These are phyloP conservation scores for Moesziomyces globuligerus DNA, from an alignment of 1,284 basidiomycete genomes.

Conservation along the genomic window DNA sequence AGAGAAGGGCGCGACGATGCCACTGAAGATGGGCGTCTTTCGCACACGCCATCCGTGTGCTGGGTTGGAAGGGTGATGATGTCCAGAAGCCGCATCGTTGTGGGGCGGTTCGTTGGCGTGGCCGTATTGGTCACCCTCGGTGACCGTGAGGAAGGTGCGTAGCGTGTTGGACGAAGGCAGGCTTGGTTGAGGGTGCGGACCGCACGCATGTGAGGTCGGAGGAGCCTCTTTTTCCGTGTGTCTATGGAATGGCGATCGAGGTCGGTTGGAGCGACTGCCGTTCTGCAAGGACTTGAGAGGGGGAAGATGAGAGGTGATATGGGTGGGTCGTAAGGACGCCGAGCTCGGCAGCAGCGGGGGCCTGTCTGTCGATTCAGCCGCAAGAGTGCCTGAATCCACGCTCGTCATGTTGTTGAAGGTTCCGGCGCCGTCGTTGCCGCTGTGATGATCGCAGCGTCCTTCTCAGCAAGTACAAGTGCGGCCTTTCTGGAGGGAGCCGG, in stretches of 20 bases:
- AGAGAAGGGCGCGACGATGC: conserved; percentile 78
- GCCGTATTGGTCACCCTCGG: conserved; percentile 1
- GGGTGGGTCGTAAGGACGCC: conserved; percentile 15
- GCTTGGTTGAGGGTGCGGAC: neutral
- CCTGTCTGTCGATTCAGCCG: neutral
- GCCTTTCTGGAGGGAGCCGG: neutral
- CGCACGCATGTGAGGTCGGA: neutral
- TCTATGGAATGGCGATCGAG: conserved; percentile 10
- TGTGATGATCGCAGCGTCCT: too few relatives aligned
- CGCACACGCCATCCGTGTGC: conserved; percentile 29
- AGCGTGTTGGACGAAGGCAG: conserved; percentile 13
- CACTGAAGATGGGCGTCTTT: conserved; percentile 69
- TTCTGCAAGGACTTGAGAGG: conserved; percentile 12
- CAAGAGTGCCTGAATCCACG: too few relatives aligned
- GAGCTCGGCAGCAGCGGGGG: conserved; percentile 18
- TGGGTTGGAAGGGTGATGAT: neutral
- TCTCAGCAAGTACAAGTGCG: too few relatives aligned
- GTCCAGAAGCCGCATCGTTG: neutral
- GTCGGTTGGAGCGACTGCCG: neutral
- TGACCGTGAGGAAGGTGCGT: conserved; percentile 28
- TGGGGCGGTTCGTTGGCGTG: neutral
- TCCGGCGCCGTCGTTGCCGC: neutral
- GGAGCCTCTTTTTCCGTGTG: neutral
- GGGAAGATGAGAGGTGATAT: conserved; percentile 23
- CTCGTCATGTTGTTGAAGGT: conserved; percentile 1